Percentiles rank a stretch among this genome's conserved stretches.
Evolutionary conservation across 352 stramenopile species (phyloP).

Genomic region (Globisporangium barbulae): DNA sequence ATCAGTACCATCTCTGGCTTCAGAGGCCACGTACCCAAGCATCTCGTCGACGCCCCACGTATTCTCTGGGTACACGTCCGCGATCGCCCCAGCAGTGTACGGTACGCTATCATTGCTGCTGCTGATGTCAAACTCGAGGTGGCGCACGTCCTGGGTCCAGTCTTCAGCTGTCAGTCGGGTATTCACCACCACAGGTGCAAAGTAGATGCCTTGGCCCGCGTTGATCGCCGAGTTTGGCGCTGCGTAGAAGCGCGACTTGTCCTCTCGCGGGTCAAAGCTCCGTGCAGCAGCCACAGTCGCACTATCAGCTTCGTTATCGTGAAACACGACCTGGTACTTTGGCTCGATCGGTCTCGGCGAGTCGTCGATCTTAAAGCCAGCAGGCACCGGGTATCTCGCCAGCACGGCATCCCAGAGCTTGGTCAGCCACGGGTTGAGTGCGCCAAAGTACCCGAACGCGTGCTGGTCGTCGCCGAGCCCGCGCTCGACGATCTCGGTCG

Average conservation of each 20-base stretch:
- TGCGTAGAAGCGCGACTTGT: conserved; percentile 57
- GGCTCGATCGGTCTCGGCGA: conserved; percentile 46
- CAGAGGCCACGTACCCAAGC: conserved; percentile 41
- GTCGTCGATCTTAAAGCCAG: conserved; percentile 65
- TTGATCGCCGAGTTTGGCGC: conserved; percentile 42
- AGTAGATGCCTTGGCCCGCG: conserved; percentile 37
- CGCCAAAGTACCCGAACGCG: conserved; percentile 79
- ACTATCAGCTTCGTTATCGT: conserved; percentile 5
- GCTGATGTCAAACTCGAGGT: conserved; percentile 67
- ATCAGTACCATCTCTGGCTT: background rate
- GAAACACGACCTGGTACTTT: conserved; percentile 40
- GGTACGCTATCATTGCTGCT: conserved; percentile 1
- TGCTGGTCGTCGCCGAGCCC: conserved; percentile 90
- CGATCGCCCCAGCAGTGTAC: conserved; percentile 73
- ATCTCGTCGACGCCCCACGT: conserved; percentile 61
- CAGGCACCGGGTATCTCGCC: conserved; percentile 40
- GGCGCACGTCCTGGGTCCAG: conserved; percentile 81
- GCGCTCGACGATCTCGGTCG: conserved; percentile 62
- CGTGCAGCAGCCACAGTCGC: conserved; percentile 11
- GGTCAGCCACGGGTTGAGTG: conserved; percentile 78
- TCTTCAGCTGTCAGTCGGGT: conserved; percentile 57
- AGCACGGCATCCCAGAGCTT: conserved; percentile 66
- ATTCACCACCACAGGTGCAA: conserved; percentile 60
- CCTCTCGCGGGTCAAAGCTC: conserved; percentile 22
- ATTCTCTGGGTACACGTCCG: conserved; percentile 80